Percentiles rank a stretch among this genome's conserved stretches.
Evolutionary conservation across 1,139 yeast species (phyloP).

Genomic region (Ogataea hybrid): DNA sequence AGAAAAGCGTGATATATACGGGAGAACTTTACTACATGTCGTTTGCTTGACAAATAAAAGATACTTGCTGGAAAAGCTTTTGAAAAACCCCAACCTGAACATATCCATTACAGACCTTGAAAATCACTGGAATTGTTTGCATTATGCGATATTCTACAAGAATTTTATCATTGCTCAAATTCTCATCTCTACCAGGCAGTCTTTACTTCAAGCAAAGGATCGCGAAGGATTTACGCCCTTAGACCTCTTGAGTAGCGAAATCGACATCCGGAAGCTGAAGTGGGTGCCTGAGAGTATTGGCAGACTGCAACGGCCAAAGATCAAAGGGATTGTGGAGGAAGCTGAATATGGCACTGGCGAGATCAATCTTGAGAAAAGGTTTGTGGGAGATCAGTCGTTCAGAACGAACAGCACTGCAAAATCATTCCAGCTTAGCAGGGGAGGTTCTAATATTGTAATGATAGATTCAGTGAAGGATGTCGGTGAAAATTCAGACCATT

Average conservation of each 20-base stretch:
- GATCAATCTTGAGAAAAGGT: slow-evolving; percentile 13
- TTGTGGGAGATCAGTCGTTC: slow-evolving; percentile 1
- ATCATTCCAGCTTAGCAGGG: slow-evolving; percentile 38
- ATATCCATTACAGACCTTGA: slow-evolving; percentile 59
- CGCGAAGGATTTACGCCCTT: slow-evolving; percentile 64
- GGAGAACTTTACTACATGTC: slow-evolving; percentile 65
- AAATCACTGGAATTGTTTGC: slow-evolving; percentile 82
- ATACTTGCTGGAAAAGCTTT: slow-evolving; percentile 44
- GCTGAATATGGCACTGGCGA: slow-evolving; percentile 9
- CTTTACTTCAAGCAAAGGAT: slow-evolving; percentile 58
- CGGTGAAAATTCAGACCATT: slow-evolving; percentile 54
- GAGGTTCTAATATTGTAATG: slow-evolving; percentile 61
- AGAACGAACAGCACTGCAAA: slow-evolving; percentile 19
- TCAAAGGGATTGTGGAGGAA: not conserved
- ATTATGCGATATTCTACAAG: slow-evolving; percentile 62
- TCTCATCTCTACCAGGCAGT: slow-evolving; percentile 38
- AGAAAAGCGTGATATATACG: slow-evolving; percentile 63
- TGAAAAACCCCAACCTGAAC: slow-evolving; percentile 48
- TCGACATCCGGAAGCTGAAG: slow-evolving; percentile 30
- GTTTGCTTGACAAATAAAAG: slow-evolving; percentile 51
- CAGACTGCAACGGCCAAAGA: slow-evolving; percentile 21
- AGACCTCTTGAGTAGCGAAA: slow-evolving; percentile 50
- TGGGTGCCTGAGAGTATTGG: slow-evolving; percentile 49
- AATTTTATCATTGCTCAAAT: slow-evolving; percentile 55
- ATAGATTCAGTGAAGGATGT: slow-evolving; percentile 43